Evolutionary conservation across 176 grass and related monocot genomes (phyloP).

Genomic region (Olyra latifolia): DNA sequence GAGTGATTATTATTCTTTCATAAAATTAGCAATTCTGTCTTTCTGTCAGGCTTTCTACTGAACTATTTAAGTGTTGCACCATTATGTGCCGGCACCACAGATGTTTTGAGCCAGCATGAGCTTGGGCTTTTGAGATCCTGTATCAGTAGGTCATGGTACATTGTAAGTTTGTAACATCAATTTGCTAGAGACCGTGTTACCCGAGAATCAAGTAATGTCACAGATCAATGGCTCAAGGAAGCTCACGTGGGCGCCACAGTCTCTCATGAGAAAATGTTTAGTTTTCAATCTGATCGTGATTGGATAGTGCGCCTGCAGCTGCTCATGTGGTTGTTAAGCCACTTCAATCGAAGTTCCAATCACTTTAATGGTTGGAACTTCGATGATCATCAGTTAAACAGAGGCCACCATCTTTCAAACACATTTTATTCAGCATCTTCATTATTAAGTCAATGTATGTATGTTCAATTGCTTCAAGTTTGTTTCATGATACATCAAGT

Average conservation of each 20-base stretch:
- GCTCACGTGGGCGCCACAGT: not conserved
- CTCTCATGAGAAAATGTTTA: not conserved
- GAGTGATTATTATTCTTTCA: not conserved
- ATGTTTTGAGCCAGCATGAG: not conserved
- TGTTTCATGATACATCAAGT: not conserved
- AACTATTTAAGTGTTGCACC: not conserved
- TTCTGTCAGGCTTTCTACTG: not conserved
- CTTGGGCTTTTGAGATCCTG: not conserved
- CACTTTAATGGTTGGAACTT: slow-evolving; percentile 1
- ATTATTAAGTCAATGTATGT: not conserved
- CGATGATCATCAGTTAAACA: not conserved
- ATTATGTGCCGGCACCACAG: not conserved
- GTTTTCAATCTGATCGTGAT: not conserved
- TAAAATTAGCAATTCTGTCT: not conserved
- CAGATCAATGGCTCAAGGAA: not conserved
- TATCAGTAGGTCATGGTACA: not conserved
- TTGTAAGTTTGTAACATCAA: not conserved
- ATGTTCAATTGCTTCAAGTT: not conserved
- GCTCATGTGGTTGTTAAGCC: not conserved
- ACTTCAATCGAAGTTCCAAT: no score
- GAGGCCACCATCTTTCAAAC: not conserved
- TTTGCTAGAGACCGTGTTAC: not conserved
- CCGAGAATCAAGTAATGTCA: not conserved
- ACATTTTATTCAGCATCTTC: slow-evolving; percentile 3
- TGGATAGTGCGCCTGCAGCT: slow-evolving; percentile 13